Evolutionary conservation across 805 yeast species (phyloP).

Genomic region (Metschnikowia continentalis): DNA sequence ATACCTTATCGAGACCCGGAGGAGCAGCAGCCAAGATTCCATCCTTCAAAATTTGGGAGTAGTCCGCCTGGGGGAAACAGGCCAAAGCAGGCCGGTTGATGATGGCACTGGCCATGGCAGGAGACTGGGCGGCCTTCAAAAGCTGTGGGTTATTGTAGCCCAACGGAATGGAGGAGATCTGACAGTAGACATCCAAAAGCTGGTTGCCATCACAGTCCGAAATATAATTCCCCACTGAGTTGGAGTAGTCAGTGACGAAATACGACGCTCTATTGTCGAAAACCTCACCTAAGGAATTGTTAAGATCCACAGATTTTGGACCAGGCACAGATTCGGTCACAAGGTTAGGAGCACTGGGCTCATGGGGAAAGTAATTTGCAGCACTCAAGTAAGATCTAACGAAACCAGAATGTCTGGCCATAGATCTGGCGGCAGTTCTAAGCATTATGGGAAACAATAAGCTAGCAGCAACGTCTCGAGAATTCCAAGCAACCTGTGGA

Average conservation of each 20-base stretch:
- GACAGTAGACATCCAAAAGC: constrained; percentile 39
- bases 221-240: constrained; percentile 39
- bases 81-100: constrained; percentile 44
- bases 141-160: constrained; percentile 44
- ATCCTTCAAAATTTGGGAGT: constrained; percentile 44
- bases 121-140: constrained; percentile 34
- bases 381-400: constrained; percentile 17
- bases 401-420: neutral
- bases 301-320: constrained; percentile 28
- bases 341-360: constrained; percentile 31
- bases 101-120: constrained; percentile 39
- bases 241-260: constrained; percentile 37
- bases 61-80: constrained; percentile 61
- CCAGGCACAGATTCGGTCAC: constrained; percentile 35
- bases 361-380: constrained; percentile 33
- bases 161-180: constrained; percentile 40
- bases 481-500: no score
- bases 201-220: constrained; percentile 41
- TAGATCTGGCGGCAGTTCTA: neutral
- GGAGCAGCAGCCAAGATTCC: constrained; percentile 62
- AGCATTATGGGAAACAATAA: neutral
- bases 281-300: constrained; percentile 33
- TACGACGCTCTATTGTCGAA: constrained; percentile 41
- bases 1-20: constrained; percentile 52
- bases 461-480: no score